These are phyloP conservation scores for Fusarium xylarioides DNA, from an alignment of 2,329 filamentous ascomycete species.

Conservation along the genomic window DNA sequence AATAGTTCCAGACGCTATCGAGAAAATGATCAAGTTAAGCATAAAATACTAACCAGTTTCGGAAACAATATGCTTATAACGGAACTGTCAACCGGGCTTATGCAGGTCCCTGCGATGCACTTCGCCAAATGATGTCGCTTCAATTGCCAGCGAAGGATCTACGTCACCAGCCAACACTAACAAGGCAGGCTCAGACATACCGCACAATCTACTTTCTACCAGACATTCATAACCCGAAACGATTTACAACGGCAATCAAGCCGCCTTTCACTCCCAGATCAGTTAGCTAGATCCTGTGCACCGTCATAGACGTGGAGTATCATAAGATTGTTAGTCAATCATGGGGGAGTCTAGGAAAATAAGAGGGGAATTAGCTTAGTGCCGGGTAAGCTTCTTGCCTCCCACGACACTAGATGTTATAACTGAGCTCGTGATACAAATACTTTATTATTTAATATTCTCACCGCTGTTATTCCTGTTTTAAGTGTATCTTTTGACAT, in stretches of 20 bases:
- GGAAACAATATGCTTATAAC: background rate
- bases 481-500: accelerated
- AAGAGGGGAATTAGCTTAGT: background rate
- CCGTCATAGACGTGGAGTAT: background rate
- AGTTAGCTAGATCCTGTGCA: accelerated
- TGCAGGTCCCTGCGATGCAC: background rate
- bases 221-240: accelerated
- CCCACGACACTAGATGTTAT: accelerated
- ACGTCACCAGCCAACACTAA: background rate
- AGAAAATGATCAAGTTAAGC: background rate
- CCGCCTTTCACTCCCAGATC: accelerated
- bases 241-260: accelerated
- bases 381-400: background rate
- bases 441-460: background rate
- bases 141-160: background rate
- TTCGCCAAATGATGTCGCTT: background rate
- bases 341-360: background rate
- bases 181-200: accelerated
- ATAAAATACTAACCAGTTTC: accelerated
- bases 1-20: background rate
- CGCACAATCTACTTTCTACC: accelerated
- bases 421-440: accelerated
- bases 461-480: accelerated
- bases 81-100: accelerated
- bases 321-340: accelerated